These are phyloP conservation scores for Haplosporangium sp. DNA, from an alignment of 371 early-diverging fungal genomes.

Conservation along the genomic window DNA sequence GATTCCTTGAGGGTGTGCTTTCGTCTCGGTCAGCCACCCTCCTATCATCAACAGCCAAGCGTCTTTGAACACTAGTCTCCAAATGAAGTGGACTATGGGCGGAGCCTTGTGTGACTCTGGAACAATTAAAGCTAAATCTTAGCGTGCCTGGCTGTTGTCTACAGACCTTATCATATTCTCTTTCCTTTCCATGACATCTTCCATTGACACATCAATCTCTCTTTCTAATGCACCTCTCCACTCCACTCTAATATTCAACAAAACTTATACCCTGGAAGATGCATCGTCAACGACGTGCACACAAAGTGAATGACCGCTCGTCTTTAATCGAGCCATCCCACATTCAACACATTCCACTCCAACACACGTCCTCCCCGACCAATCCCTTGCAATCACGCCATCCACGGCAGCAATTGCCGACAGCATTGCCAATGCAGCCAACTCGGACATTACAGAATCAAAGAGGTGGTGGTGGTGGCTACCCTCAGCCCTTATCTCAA, in stretches of 20 bases:
- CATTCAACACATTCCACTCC: background rate
- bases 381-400: constrained; percentile 23
- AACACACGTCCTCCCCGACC: background rate
- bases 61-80: too few relatives aligned
- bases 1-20: too few relatives aligned
- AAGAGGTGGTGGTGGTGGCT: background rate
- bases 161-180: background rate
- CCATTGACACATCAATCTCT: background rate
- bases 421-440: constrained; percentile 1
- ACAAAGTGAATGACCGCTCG: constrained; percentile 23
- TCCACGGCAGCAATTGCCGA: constrained; percentile 17
- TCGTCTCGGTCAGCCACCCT: too few relatives aligned
- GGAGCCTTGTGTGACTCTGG: too few relatives aligned
- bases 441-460: constrained; percentile 14
- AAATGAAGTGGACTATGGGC: too few relatives aligned
- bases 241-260: too few relatives aligned
- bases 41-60: too few relatives aligned
- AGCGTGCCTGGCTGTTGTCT: too few relatives aligned
- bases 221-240: too few relatives aligned
- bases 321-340: constrained; percentile 4
- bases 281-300: constrained; percentile 6
- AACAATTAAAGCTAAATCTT: too few relatives aligned
- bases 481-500: constrained; percentile 16
- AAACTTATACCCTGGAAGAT: background rate
- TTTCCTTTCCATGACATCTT: background rate